phyloP scores from a whole-genome alignment of 768 basidiomycete species.

The Podaxis sp. region DNA sequence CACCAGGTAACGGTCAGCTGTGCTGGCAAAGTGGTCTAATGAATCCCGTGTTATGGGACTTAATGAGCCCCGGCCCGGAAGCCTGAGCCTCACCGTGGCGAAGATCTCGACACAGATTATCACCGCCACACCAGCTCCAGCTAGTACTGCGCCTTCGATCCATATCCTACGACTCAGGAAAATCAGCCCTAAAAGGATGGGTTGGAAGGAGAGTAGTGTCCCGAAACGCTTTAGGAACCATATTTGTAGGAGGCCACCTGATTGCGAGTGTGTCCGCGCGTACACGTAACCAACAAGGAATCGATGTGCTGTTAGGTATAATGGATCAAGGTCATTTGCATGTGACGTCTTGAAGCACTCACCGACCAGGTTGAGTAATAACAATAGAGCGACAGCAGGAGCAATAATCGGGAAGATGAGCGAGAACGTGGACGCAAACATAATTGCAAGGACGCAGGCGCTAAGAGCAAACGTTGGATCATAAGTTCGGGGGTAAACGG shows the following conservation, averaged over 20 bases:
- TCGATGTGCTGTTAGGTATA: conserved; percentile 56
- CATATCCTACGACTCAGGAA: conserved; percentile 63
- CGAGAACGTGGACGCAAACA: conserved; percentile 70
- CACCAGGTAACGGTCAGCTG: conserved; percentile 36
- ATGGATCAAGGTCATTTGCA: background rate
- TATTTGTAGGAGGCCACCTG: conserved; percentile 69
- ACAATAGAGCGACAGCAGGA: conserved; percentile 61
- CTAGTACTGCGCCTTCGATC: conserved; percentile 65
- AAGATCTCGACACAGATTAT: conserved; percentile 61
- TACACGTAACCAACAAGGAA: conserved; percentile 78
- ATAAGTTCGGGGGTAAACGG: conserved; percentile 68
- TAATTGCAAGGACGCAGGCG: conserved; percentile 61
- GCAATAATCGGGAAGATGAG: conserved; percentile 75
- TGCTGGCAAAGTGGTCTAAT: conserved; percentile 44
- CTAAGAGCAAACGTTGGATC: conserved; percentile 65
- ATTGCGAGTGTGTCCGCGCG: conserved; percentile 66
- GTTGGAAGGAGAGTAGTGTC: conserved; percentile 67
- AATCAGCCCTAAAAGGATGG: conserved; percentile 70
- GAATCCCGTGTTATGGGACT: conserved; percentile 55
- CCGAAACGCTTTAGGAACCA: conserved; percentile 74
- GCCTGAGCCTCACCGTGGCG: conserved; percentile 42
- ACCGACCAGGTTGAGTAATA: conserved; percentile 67
- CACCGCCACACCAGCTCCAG: conserved; percentile 49
- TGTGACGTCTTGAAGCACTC: conserved; percentile 19
- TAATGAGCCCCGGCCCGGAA: conserved; percentile 45